Conservation (phyloP, 176 grass and related monocot species). For the Carex myosuroides region DNA sequence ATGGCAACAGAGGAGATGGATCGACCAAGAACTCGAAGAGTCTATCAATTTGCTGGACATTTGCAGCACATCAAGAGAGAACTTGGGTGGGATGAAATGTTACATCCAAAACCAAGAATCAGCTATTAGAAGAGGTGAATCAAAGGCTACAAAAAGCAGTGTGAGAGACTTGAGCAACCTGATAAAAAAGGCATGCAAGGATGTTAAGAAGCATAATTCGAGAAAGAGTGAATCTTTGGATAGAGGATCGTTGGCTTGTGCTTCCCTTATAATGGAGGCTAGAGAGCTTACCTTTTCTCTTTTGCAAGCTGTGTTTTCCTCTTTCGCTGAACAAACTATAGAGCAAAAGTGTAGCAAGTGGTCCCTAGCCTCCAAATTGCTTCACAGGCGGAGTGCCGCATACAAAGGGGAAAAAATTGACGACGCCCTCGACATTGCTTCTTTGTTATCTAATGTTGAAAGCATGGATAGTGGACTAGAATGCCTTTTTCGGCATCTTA, state of each 20-base stretch:
- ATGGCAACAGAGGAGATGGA: constrained; percentile 26
- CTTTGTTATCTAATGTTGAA: neutral
- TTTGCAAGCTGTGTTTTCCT: neutral
- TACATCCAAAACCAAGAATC: constrained; percentile 32
- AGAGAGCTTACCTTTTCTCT: constrained; percentile 4
- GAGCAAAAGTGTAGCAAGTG: neutral
- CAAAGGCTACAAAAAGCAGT: constrained; percentile 14
- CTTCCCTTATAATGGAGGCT: neutral
- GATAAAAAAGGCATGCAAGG: constrained; percentile 41
- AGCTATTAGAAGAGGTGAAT: constrained; percentile 33
- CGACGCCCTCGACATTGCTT: neutral
- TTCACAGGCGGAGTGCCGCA: neutral
- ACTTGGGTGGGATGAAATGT: constrained; percentile 27
- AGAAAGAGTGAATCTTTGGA: constrained; percentile 25
- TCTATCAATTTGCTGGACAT: constrained; percentile 20
- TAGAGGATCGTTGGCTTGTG: neutral
- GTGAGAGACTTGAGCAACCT: constrained; percentile 28
- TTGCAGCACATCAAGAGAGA: constrained; percentile 38
- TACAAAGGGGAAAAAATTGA: neutral
- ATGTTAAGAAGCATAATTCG: constrained; percentile 31
- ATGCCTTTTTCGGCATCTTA: constrained; percentile 18
- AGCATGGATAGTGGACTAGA: neutral
- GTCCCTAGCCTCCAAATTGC: neutral
- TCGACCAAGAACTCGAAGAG: constrained; percentile 26
- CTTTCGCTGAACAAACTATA: neutral